phyloP scores from a whole-genome alignment of 2,329 filamentous ascomycete genomes.

The Trichophyton rubrum region DNA sequence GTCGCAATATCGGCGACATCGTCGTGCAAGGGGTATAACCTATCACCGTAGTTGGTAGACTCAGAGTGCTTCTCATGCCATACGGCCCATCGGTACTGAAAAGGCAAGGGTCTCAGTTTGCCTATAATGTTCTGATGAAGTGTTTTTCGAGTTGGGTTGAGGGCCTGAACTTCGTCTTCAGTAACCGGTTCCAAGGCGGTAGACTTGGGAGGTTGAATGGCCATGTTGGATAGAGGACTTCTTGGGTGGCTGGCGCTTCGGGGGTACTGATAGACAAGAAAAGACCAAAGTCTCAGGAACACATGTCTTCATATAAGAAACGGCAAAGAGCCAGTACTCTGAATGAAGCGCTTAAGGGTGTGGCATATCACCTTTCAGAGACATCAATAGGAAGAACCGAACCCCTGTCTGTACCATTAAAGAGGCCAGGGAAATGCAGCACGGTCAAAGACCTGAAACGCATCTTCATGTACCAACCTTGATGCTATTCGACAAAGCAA shows the following conservation, averaged over 20 bases:
- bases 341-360: not conserved
- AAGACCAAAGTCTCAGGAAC: not conserved
- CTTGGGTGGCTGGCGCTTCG: not conserved
- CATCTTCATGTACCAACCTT: not conserved
- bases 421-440: not conserved
- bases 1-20: slow-evolving; percentile 32
- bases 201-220: not conserved
- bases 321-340: not conserved
- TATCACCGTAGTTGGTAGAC: slow-evolving; percentile 20
- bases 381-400: not conserved
- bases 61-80: slow-evolving; percentile 35
- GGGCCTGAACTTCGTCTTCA: slow-evolving; percentile 11
- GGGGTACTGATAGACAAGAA: not conserved
- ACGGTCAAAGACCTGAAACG: slow-evolving; percentile 1
- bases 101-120: slow-evolving; percentile 34
- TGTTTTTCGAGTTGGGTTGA: slow-evolving; percentile 22
- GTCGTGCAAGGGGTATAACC: slow-evolving; percentile 29
- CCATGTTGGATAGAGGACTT: not conserved
- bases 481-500: not conserved
- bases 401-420: not conserved
- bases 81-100: slow-evolving; percentile 38
- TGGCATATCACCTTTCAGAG: not conserved
- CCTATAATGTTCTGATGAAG: slow-evolving; percentile 34
- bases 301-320: not conserved
- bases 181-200: not conserved